Conservation (phyloP, 768 basidiomycete species). For the Rhizopogon roseolus region DNA sequence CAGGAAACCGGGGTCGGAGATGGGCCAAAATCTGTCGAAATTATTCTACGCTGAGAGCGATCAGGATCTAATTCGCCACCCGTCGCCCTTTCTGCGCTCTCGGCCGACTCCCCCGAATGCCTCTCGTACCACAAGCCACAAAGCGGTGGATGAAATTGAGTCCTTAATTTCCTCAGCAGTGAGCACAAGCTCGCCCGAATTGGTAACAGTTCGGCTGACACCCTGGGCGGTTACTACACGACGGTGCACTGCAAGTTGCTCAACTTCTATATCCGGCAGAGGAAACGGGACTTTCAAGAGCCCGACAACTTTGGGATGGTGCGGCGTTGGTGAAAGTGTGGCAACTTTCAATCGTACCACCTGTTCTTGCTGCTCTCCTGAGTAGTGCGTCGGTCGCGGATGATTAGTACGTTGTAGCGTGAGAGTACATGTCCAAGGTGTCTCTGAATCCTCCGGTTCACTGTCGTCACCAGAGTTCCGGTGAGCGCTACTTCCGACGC, state of each 20-base stretch:
- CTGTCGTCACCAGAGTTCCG: slow-evolving; percentile 67
- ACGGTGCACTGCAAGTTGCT: slow-evolving; percentile 48
- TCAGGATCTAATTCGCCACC: slow-evolving; percentile 69
- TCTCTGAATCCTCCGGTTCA: slow-evolving; percentile 95
- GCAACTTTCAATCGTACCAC: slow-evolving; percentile 59
- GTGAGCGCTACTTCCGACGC: slow-evolving; percentile 13
- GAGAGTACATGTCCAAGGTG: slow-evolving; percentile 91
- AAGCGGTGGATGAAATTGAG: slow-evolving; percentile 76
- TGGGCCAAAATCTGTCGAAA: background rate
- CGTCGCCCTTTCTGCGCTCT: slow-evolving; percentile 72
- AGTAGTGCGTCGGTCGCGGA: slow-evolving; percentile 4
- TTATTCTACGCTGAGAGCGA: background rate
- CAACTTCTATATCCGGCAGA: slow-evolving; percentile 76
- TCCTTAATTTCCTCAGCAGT: slow-evolving; percentile 95
- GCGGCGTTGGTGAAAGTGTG: slow-evolving; percentile 86
- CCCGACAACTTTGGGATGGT: slow-evolving; percentile 92
- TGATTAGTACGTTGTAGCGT: slow-evolving; percentile 47
- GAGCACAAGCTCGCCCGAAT: slow-evolving; percentile 37
- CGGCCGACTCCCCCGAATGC: slow-evolving; percentile 88
- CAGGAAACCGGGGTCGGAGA: background rate
- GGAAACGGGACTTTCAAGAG: slow-evolving; percentile 90
- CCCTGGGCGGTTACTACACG: slow-evolving; percentile 34
- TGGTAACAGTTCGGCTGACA: slow-evolving; percentile 19
- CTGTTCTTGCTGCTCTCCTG: slow-evolving; percentile 9
- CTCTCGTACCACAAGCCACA: slow-evolving; percentile 92